phyloP scores from a whole-genome alignment of 768 basidiomycete genomes.

The Leccinum obscurum region DNA sequence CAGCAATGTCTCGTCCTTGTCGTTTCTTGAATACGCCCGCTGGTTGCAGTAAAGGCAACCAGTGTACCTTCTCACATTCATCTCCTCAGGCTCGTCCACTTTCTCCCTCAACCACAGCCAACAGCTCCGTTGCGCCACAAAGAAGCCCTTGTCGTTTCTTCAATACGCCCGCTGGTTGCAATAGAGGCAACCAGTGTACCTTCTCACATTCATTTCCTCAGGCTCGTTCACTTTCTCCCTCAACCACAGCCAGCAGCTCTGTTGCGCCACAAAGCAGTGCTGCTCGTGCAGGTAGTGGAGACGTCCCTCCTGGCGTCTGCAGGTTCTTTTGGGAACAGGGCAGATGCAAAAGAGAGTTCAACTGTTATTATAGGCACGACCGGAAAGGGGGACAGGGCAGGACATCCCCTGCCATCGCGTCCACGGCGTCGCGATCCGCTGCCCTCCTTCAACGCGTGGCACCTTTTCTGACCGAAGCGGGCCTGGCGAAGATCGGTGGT shows the following conservation, averaged over 20 bases:
- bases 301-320: conserved; percentile 42
- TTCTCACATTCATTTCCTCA: conserved; percentile 31
- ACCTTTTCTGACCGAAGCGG: conserved; percentile 45
- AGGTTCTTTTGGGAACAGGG: conserved; percentile 48
- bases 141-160: conserved; percentile 39
- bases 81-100: conserved; percentile 1
- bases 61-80: conserved; percentile 40
- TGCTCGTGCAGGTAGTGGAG: conserved; percentile 5
- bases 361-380: conserved; percentile 45
- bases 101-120: conserved; percentile 16
- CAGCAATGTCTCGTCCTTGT: conserved; percentile 37
- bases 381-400: conserved; percentile 8
- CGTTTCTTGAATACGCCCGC: conserved; percentile 40
- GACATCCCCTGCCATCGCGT: conserved; percentile 3
- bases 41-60: conserved; percentile 47
- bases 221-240: conserved; percentile 2
- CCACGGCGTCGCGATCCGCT: conserved; percentile 12
- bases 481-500: conserved; percentile 45
- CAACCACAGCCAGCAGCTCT: conserved; percentile 6
- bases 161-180: conserved; percentile 47
- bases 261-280: conserved; percentile 2
- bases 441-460: conserved; percentile 32
- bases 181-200: conserved; percentile 40
- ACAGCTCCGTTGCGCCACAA: conserved; percentile 2
- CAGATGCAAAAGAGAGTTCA: conserved; percentile 45